A percentile compares a stretch with the other conserved stretches of the same genome.
phyloP scores from a whole-genome alignment of 257 asterid species.

The Solanum piurae region DNA sequence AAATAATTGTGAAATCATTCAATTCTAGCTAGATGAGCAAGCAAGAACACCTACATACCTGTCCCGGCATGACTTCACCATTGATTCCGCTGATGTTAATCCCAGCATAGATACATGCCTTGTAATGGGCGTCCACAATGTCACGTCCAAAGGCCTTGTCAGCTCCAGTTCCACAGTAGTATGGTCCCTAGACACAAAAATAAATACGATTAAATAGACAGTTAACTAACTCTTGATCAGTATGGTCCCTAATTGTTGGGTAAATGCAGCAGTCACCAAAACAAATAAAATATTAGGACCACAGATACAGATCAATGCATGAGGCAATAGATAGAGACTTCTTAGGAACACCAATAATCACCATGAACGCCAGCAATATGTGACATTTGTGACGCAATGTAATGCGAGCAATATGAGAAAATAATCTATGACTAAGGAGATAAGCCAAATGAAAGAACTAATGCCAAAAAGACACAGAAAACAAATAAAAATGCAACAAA shows the following conservation, averaged over 20 bases:
- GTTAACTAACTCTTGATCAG: background rate
- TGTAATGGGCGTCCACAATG: slow-evolving; percentile 74
- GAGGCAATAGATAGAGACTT: background rate
- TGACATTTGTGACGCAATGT: too few relatives aligned
- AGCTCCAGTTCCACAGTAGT: slow-evolving; percentile 83
- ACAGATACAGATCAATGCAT: background rate
- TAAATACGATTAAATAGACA: background rate
- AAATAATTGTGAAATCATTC: background rate
- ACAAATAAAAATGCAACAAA: background rate
- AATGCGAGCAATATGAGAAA: background rate
- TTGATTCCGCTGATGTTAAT: slow-evolving; percentile 82
- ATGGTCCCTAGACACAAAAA: slow-evolving; percentile 56
- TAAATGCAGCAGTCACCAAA: background rate
- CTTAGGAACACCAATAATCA: background rate
- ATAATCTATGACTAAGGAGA: background rate
- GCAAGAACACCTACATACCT: slow-evolving; percentile 22
- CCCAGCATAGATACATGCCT: slow-evolving; percentile 79
- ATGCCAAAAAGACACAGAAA: background rate
- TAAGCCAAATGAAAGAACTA: background rate
- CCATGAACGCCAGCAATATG: background rate
- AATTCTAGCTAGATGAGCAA: background rate
- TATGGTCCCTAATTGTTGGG: background rate
- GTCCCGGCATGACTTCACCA: slow-evolving; percentile 96
- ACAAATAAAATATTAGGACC: background rate
- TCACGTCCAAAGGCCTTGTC: slow-evolving; percentile 92